Evolutionary conservation across 2,329 filamentous ascomycete genomes (phyloP).

Genomic region (Neofusicoccum kwambonambiense): DNA sequence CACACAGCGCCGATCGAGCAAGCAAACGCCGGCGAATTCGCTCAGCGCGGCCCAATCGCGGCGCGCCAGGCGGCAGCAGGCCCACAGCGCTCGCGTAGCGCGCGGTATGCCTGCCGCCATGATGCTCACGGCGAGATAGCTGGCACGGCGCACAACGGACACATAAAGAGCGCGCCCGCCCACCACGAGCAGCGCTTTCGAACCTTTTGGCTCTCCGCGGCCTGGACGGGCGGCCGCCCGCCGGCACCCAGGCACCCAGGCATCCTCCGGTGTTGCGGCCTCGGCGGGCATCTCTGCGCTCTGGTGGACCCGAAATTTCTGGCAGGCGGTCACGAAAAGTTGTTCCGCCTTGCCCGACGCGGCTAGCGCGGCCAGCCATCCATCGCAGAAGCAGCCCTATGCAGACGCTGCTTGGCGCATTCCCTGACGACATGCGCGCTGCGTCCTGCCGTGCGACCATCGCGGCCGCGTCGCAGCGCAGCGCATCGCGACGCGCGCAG

Average conservation of each 20-base stretch:
- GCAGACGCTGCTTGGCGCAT: conserved; percentile 1
- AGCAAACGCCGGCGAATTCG: conserved; percentile 8
- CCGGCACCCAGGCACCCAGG: not conserved
- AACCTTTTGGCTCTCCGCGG: not conserved
- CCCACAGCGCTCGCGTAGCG: conserved; percentile 13
- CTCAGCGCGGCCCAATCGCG: conserved; percentile 16
- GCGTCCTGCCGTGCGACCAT: not conserved
- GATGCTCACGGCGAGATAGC: conserved; percentile 7
- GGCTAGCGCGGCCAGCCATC: conserved; percentile 12
- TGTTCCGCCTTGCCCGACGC: conserved; percentile 9
- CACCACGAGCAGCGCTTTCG: not conserved
- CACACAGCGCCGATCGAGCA: conserved; percentile 12
- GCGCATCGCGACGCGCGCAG: not conserved
- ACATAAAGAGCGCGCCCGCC: conserved; percentile 12
- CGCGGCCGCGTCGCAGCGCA: not conserved
- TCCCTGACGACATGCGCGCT: not conserved
- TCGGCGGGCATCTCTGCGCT: not conserved
- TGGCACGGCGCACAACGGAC: conserved; percentile 8
- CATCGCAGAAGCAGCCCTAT: conserved; percentile 17
- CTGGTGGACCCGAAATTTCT: conserved; percentile 15
- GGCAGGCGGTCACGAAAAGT: conserved; percentile 10
- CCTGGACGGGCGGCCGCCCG: not conserved
- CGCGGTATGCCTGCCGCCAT: not conserved
- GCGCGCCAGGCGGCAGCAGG: conserved; percentile 5
- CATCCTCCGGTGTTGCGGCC: not conserved